Evolutionary conservation across 2,329 filamentous ascomycete genomes (phyloP), one percentile per base, ranked within the genome.

Genomic region (Aspergillus fructus): DNA sequence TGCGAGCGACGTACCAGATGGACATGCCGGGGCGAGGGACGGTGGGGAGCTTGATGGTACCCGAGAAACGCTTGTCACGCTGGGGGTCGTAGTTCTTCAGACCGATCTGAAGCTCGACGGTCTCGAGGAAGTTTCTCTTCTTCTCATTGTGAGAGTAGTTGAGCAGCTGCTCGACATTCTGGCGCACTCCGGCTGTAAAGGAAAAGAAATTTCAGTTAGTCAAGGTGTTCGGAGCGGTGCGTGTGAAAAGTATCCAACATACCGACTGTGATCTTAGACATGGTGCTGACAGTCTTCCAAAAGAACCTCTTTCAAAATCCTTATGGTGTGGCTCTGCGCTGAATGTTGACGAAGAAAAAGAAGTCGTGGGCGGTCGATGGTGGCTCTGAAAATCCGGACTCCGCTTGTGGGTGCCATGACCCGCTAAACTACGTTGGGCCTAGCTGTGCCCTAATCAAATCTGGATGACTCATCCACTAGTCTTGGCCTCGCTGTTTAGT

Each of bases 11-110:
- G 66, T 79, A 86, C 84, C 89, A 96, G 83, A 96, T 87, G 82
- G 78, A 81, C 91, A 96, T 94, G 84, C 88, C 87, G 78, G 91
- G 94, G 78, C 91, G 92, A 72, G 93, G 94, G 71, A 97, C 85
- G 74, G 87, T 85, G 69, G 93, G 93, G 74, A 97, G 90, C 84
- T 89, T 92, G 85, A 99, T 90, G 80, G 94, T 97, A 81, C 94
- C 94, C 59, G 91, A 96, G 93, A 99, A 99, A 96, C 93, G 93
- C 93, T 99, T 99, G 85, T 99, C 94, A 91, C 94, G 93, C 89
- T 97, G 86, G 77, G 94, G 93, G 79, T 99, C 90, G 85, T 96
- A 96, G 89, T 96, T 96, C 90, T 96, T 96, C 78, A 96, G 88
- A 79, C 91, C 91, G 85, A 96, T 94, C 81, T 91, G 86, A 71